Base-by-base conservation (phyloP, 495 filamentous ascomycete species). In the Gamarada debralockiae region DNA sequence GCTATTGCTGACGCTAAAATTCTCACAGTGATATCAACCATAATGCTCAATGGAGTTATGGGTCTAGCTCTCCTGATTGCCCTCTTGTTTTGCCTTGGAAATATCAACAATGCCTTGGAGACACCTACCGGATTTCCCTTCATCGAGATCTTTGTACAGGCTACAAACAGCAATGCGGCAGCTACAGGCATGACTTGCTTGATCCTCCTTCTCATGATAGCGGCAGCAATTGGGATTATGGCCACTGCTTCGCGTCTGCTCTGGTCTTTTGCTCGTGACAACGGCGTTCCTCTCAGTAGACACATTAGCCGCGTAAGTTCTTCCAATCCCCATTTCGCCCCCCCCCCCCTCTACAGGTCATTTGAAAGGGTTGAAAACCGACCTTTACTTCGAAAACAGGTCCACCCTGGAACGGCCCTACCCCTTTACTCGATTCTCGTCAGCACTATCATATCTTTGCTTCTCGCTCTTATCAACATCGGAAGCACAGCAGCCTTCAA, bases 391-490 rank as follows among this genome's bases (percentile, higher is more conserved):
- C 10, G 27, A 29, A 29, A 29, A 29, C 67, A 70, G 62, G 66
- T 73, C 24, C 52, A 67, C 29, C 57, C 55, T 23, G 58, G 60
- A 48, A 74, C 59, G 47, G 69, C 73, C 37, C 72, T 87, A 31
- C 82, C 83, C 1, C 59, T 81, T 25, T 76, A 77, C 51, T 67
- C 83, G 0, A 68, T 83, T n/a, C 55, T 66, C 18, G 59, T 78
- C 36, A 65, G 20, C 50, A 75, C 37, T 70, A 71, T 9, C 67
- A 74, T 78, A 39, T 71, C 80, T n/a, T 70, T 75, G 48, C 61
- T 82, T 22, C 68, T 87, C 1, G 79, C 78, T 0, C 66, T 83
- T 22, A 82, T 86, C 64, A 83, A 82, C 56, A 74, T 86, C 50
- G 82, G 80, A 12, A 80, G 76, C 0, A 53, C 68, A 3, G 68